Base-by-base conservation (phyloP, 2,329 filamentous ascomycete species). In the Emmonsia crescens region DNA sequence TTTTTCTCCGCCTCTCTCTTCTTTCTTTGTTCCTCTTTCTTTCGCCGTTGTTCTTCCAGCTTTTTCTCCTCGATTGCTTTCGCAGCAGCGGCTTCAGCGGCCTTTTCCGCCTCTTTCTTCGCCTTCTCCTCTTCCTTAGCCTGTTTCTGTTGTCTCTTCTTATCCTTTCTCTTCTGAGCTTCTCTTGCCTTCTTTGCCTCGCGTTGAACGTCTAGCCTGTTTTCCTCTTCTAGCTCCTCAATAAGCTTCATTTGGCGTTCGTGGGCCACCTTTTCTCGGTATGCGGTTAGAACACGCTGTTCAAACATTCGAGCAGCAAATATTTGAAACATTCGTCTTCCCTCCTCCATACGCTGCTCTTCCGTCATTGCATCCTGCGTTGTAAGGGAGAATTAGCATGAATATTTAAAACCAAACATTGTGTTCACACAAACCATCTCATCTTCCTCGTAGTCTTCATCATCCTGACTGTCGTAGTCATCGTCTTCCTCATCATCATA, bases 231-330 rank as follows among this genome's bases (percentile, higher is more conserved):
- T 2, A 96, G 80, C 74, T 99, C 94, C 72, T 96, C 89, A 31
- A 99, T 81, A 27, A 99, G 85, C 73, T 91, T 91, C 70, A 89
- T 83, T 72, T 96, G 93, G 33, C 94, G 89, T 77, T 99, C 93
- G 68, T 88, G 86, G 21, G 94, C 91, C 2, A 99, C 93, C 74
- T 96, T 96, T 77, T 97, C 93, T 74, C 91, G 89, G 77, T 99
- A 99, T n/a, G 94, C 94, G 49, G 89, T 93, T 63, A 99, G 82
- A 27, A 99, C 94, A 65, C 94, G 84, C 75, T 99, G 94, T 78
- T 99, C 94, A 75, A 99, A 99, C 94, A 99, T 99, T 65, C 94
- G 87, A 62, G 94, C 94, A 64, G 94, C 94, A 75, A 99, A 99
- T 74, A 99, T 97, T 75, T 99, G 94, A 73, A 99, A 99, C 94